Percentiles rank a stretch among this genome's conserved stretches.
Conservation (phyloP, 106 monocot species). For the Dendrobium officinale region DNA sequence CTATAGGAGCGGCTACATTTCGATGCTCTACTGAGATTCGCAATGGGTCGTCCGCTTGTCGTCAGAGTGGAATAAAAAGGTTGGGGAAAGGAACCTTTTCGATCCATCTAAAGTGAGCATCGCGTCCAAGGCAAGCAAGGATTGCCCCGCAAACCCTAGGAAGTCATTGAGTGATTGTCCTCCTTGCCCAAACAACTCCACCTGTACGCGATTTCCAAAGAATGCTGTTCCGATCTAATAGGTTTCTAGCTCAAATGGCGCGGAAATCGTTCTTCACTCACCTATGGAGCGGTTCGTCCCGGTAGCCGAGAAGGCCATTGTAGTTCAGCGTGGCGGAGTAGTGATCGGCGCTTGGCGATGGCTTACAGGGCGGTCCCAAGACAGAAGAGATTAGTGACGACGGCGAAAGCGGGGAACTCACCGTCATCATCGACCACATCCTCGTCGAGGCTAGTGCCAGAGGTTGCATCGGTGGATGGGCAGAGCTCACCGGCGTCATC, state of each 20-base stretch:
- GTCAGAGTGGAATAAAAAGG: slow-evolving; percentile 4
- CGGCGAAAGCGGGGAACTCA: slow-evolving; percentile 13
- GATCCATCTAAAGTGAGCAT: slow-evolving; percentile 11
- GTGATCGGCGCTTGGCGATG: slow-evolving; percentile 16
- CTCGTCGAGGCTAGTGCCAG: slow-evolving; percentile 37
- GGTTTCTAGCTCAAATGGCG: slow-evolving; percentile 16
- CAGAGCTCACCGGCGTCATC: slow-evolving; percentile 64
- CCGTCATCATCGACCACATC: slow-evolving; percentile 59
- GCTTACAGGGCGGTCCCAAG: slow-evolving; percentile 14
- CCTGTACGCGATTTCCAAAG: background rate
- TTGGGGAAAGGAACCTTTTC: slow-evolving; percentile 8
- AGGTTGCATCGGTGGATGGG: slow-evolving; percentile 37
- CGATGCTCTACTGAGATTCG: slow-evolving; percentile 1
- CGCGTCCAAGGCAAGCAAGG: slow-evolving; percentile 42
- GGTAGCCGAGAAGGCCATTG: slow-evolving; percentile 10
- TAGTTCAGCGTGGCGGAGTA: background rate
- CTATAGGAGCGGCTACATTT: too few relatives aligned
- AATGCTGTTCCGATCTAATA: slow-evolving; percentile 20
- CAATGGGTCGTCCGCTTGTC: background rate
- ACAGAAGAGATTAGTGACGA: slow-evolving; percentile 14
- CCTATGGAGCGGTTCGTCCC: background rate
- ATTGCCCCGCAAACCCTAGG: slow-evolving; percentile 24
- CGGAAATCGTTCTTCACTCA: background rate
- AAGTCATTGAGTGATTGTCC: slow-evolving; percentile 4
- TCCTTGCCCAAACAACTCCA: background rate